phyloP scores from a whole-genome alignment of 2,329 filamentous ascomycete species.

The Drechslera avenae region DNA sequence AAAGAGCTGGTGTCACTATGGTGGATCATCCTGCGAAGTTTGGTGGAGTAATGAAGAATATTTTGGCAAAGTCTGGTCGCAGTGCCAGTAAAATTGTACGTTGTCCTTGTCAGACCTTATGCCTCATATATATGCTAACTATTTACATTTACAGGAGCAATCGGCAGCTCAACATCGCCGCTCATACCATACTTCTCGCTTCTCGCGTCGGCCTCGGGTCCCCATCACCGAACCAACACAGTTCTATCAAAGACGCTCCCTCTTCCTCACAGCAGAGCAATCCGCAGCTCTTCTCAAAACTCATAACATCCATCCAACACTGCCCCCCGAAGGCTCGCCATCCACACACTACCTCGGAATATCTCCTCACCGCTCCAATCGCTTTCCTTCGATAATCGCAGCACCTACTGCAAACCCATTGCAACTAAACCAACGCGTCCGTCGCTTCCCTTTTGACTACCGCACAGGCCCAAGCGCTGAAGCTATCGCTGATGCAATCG shows the following conservation, averaged over 20 bases:
- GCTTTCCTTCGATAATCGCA: conserved; percentile 67
- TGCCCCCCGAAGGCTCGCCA: conserved; percentile 37
- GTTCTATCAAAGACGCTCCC: conserved; percentile 53
- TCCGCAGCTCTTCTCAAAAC: conserved; percentile 62
- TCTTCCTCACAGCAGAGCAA: conserved; percentile 62
- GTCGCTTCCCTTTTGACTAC: conserved; percentile 68
- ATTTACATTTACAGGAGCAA: conserved; percentile 32
- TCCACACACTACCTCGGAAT: conserved; percentile 63
- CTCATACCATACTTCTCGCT: conserved; percentile 49
- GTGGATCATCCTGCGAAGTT: conserved; percentile 79
- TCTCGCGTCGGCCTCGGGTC: conserved; percentile 20
- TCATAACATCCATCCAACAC: conserved; percentile 55
- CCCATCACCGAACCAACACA: conserved; percentile 1
- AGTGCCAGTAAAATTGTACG: conserved; percentile 49
- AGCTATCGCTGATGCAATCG: conserved; percentile 52
- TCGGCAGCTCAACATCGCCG: conserved; percentile 55
- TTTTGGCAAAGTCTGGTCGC: conserved; percentile 57
- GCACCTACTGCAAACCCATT: conserved; percentile 58
- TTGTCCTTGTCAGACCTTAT: not conserved
- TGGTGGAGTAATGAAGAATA: conserved; percentile 67
- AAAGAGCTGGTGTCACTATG: conserved; percentile 69
- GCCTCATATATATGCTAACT: conserved; percentile 1
- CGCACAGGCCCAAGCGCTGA: conserved; percentile 48
- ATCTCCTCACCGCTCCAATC: conserved; percentile 66
- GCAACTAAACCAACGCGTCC: conserved; percentile 51